Base-by-base conservation (phyloP, 495 filamentous ascomycete species). In the Penicillium bovifimosum region DNA sequence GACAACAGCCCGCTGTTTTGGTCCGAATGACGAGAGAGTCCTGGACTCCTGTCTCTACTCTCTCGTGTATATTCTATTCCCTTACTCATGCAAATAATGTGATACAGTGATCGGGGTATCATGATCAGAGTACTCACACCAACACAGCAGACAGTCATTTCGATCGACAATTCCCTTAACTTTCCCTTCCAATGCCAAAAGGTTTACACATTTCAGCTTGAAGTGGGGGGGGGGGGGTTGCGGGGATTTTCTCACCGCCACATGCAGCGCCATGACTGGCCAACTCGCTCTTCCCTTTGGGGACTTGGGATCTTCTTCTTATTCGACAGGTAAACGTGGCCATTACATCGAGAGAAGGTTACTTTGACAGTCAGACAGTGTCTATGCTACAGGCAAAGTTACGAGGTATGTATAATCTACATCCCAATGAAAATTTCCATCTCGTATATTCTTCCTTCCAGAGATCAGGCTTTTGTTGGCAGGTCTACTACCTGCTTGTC, bases 161-260 rank as follows among this genome's bases (percentile, higher is more conserved):
- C 13, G 27, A 39, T 13, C 20, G 38, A 31, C 26, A 27, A 36
- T 52, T 24, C 20, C 20, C 14, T 52, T 13, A 20, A 10, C 13
- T 9, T 16, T 32, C 13, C 16, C 38, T 39, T 50, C 52, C 45
- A 62, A 51, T 28, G 47, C 39, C 47, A 14, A 33, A 33, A 49
- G n/a, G 9, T 10, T 38, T 9, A 16, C 34, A n/a, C n/a, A 35
- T 16, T 32, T 31, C 11, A 35, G n/a, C 20, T 24, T 24, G 20
- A 58, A 65, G 70, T 71, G 68, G 70, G 68, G 70, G 68, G 70
- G 70, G 68, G 70, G 68, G 70, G 68, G 68, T 70, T 70, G 50
- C 63, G 66, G 65, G 68, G 69, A 63, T 61, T 61, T 49, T 59
- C 20, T 70, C 70, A 73, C 70, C 70, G 70, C 70, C 70, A 71